phyloP scores from a whole-genome alignment of 305 asterid genomes.

The Fraxinus greggii region DNA sequence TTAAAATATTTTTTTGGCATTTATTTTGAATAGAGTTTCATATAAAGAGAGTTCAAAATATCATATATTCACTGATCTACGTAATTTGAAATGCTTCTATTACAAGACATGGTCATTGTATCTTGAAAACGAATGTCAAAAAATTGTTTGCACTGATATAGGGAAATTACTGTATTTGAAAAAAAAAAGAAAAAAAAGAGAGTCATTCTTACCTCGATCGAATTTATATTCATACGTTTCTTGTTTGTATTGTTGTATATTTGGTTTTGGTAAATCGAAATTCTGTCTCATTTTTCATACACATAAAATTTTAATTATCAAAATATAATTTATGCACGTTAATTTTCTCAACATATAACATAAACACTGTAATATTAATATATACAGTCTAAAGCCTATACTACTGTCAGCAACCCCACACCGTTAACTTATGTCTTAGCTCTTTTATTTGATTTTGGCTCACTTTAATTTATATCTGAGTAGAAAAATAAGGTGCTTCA shows the following conservation, averaged over 20 bases:
- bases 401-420: not conserved
- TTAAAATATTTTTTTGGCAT: not conserved
- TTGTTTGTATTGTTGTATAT: too few species aligned
- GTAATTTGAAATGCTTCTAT: not conserved
- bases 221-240: too few species aligned
- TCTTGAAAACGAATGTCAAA: not conserved
- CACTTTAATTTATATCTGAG: not conserved
- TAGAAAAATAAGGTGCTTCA: not conserved
- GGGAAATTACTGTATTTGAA: too few species aligned
- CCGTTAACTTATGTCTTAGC: not conserved
- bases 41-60: not conserved
- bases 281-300: not conserved
- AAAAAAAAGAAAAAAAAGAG: too few species aligned
- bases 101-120: not conserved
- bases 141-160: not conserved
- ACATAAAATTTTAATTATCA: too few species aligned
- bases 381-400: not conserved
- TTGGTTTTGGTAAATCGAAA: too few species aligned
- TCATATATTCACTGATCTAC: not conserved
- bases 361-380: not conserved
- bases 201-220: too few species aligned
- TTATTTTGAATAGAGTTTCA: too few species aligned
- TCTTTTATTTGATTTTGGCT: not conserved
- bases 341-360: not conserved
- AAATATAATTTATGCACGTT: not conserved